These are phyloP conservation scores for Phaseolus coccineus DNA, from an alignment of 331 rosid genomes.

Conservation along the genomic window DNA sequence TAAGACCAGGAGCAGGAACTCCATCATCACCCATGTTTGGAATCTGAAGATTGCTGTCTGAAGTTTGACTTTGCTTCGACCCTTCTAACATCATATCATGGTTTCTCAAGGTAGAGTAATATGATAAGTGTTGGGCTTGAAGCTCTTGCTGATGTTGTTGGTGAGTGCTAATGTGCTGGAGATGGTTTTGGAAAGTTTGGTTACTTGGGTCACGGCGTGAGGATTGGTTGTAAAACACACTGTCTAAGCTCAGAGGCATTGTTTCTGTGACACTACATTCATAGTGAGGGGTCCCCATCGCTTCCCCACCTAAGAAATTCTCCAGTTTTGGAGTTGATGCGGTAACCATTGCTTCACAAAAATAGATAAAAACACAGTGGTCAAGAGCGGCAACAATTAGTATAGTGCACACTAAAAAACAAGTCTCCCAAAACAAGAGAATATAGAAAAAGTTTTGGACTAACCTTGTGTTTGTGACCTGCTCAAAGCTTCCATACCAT, in stretches of 20 bases:
- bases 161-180: slow-evolving; percentile 36
- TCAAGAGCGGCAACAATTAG: neutral
- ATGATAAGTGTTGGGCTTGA: slow-evolving; percentile 56
- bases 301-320: slow-evolving; percentile 80
- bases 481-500: slow-evolving; percentile 68
- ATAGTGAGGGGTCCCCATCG: slow-evolving; percentile 81
- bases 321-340: slow-evolving; percentile 82
- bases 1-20: slow-evolving; percentile 47
- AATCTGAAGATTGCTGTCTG: slow-evolving; percentile 55
- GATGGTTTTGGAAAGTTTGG: slow-evolving; percentile 51
- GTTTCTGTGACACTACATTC: slow-evolving; percentile 68
- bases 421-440: neutral
- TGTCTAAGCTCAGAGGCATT: slow-evolving; percentile 77
- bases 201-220: slow-evolving; percentile 51
- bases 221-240: slow-evolving; percentile 62
- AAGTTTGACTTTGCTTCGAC: slow-evolving; percentile 54
- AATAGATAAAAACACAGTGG: slow-evolving; percentile 36
- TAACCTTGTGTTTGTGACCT: slow-evolving; percentile 78
- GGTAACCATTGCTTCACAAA: slow-evolving; percentile 62
- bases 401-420: neutral
- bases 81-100: slow-evolving; percentile 57
- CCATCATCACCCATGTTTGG: slow-evolving; percentile 52
- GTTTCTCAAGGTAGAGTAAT: slow-evolving; percentile 51
- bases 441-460: slow-evolving; percentile 19
- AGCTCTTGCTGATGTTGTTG: slow-evolving; percentile 52